phyloP scores from a whole-genome alignment of 2,329 filamentous ascomycete species.

The Monosporascus sp. region DNA sequence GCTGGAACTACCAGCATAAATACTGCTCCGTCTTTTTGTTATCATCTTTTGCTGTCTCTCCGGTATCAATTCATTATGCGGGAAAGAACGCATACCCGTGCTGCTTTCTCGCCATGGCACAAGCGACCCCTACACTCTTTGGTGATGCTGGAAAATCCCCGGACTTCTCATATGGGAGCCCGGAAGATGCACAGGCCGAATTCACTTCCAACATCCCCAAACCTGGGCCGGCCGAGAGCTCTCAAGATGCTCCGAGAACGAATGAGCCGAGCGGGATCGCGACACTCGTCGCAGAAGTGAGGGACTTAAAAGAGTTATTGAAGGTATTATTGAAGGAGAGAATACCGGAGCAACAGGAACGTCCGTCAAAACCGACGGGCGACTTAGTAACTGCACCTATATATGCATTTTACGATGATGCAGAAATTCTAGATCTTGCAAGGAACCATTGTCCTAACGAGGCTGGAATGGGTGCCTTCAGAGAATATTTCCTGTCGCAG shows the following conservation, averaged over 20 bases:
- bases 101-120: neutral
- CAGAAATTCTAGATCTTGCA: neutral
- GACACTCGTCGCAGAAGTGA: neutral
- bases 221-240: neutral
- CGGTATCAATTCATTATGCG: too few species aligned
- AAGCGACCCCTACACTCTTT: neutral
- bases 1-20: too few species aligned
- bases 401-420: neutral
- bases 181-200: neutral
- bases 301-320: neutral
- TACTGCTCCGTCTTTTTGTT: too few species aligned
- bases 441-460: neutral
- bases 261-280: neutral
- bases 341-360: neutral
- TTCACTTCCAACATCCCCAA: neutral
- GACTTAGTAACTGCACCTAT: neutral
- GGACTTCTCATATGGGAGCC: neutral
- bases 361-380: neutral
- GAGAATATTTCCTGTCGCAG: neutral
- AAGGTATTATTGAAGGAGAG: neutral
- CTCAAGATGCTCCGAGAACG: neutral
- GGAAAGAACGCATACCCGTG: too few species aligned
- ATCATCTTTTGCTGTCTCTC: too few species aligned
- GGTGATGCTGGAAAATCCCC: neutral
- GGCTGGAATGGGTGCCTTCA: neutral